These are phyloP conservation scores for Ustilaginoidea virens DNA, from an alignment of 2,329 filamentous ascomycete species.

Conservation along the genomic window DNA sequence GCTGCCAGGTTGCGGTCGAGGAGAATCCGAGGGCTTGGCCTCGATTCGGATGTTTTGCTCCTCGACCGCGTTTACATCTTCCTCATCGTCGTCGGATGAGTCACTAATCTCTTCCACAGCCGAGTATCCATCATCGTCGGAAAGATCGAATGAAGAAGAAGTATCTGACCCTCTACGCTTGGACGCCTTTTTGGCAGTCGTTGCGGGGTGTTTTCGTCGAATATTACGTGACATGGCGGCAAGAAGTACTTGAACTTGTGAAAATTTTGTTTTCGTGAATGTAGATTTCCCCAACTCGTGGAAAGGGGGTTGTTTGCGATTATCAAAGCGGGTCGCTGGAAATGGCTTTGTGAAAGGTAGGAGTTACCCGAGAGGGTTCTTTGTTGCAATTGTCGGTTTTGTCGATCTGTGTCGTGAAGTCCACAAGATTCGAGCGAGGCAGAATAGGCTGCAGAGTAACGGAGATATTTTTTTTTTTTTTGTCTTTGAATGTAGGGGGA, in stretches of 20 bases:
- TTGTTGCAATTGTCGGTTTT: no score
- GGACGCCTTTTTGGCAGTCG: slow-evolving; percentile 24
- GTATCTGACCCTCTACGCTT: slow-evolving; percentile 34
- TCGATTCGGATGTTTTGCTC: slow-evolving; percentile 53
- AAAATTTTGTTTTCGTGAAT: no score
- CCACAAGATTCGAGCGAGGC: no score
- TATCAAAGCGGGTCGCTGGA: no score
- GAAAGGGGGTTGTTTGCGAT: no score
- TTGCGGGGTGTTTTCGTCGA: slow-evolving; percentile 28
- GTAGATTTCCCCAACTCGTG: no score
- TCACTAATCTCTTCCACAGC: slow-evolving; percentile 69
- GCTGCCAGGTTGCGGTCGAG: slow-evolving; percentile 28
- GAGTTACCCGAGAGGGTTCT: no score
- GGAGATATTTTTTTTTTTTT: no score
- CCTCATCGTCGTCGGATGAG: slow-evolving; percentile 62
- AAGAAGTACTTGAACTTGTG: not conserved
- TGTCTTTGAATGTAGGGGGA: not conserved
- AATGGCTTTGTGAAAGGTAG: no score
- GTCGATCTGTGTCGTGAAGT: no score
- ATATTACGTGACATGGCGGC: slow-evolving; percentile 36
- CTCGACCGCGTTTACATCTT: slow-evolving; percentile 63
- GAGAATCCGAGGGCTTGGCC: slow-evolving; percentile 25
- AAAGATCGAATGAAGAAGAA: slow-evolving; percentile 41
- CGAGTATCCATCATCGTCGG: slow-evolving; percentile 60
- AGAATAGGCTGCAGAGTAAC: no score